Evolutionary conservation across 1,284 basidiomycete genomes (phyloP).

Genomic region (Trametes hirsuta): DNA sequence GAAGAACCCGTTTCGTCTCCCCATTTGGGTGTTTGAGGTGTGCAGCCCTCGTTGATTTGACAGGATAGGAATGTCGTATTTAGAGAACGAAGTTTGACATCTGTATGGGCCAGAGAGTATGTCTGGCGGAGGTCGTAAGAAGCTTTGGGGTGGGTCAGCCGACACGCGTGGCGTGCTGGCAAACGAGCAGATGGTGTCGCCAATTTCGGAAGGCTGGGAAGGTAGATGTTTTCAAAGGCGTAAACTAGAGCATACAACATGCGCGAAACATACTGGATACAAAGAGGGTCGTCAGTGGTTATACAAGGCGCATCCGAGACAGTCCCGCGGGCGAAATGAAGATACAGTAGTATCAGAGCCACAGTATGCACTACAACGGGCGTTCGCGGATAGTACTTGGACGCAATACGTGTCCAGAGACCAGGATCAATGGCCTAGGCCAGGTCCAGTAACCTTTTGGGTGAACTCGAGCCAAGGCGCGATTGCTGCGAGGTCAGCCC

Average conservation of each 20-base stretch:
- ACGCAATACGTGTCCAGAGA: background rate
- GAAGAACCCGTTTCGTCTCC: slow-evolving; percentile 2
- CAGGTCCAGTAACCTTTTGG: slow-evolving; percentile 66
- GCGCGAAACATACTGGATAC: slow-evolving; percentile 20
- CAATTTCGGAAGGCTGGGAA: slow-evolving; percentile 3
- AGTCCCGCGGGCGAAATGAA: background rate
- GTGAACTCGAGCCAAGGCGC: slow-evolving; percentile 79
- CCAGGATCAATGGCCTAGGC: slow-evolving; percentile 55
- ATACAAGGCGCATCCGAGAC: background rate
- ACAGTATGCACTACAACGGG: background rate
- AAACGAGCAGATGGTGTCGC: background rate
- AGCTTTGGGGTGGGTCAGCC: background rate
- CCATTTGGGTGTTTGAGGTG: background rate
- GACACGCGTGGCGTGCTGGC: background rate
- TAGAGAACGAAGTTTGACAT: background rate
- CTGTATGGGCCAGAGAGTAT: background rate
- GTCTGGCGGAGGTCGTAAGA: background rate
- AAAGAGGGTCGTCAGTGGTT: background rate
- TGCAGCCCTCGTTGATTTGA: slow-evolving; percentile 9
- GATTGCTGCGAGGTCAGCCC: slow-evolving; percentile 67
- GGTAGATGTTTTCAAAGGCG: slow-evolving; percentile 5
- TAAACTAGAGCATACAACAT: slow-evolving; percentile 8
- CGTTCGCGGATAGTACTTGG: background rate
- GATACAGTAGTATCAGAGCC: slow-evolving; percentile 10
- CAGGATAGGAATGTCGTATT: slow-evolving; percentile 6